Evolutionary conservation across 2,329 filamentous ascomycete species (phyloP).

Genomic region (Penicillium sp.): DNA sequence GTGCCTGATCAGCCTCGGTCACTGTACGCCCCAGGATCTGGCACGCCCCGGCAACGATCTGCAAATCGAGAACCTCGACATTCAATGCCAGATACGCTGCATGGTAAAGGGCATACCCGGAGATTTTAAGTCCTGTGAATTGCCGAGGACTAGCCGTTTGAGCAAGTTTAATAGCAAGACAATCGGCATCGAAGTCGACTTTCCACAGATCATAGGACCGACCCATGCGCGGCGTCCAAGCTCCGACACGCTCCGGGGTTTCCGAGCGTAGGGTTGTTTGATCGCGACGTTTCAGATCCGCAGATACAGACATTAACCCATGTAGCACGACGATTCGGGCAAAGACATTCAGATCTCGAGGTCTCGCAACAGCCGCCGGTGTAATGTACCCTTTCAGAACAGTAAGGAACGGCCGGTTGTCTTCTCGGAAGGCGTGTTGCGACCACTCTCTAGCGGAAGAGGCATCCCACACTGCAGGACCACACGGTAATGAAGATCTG

Average conservation of each 20-base stretch:
- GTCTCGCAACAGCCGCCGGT: constrained; percentile 38
- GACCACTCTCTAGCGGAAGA: constrained; percentile 53
- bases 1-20: constrained; percentile 51
- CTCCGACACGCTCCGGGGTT: constrained; percentile 37
- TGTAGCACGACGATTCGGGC: constrained; percentile 57
- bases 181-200: constrained; percentile 56
- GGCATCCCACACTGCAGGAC: constrained; percentile 58
- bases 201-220: constrained; percentile 59
- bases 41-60: constrained; percentile 60
- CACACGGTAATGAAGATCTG: constrained; percentile 55
- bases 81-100: constrained; percentile 57
- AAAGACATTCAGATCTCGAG: constrained; percentile 49
- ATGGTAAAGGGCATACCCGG: constrained; percentile 58
- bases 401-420: constrained; percentile 48
- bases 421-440: constrained; percentile 39
- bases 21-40: constrained; percentile 58
- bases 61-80: constrained; percentile 59
- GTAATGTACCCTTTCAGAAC: constrained; percentile 58
- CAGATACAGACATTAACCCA: constrained; percentile 61
- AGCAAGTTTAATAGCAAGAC: constrained; percentile 38
- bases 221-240: constrained; percentile 54
- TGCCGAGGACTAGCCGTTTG: constrained; percentile 35
- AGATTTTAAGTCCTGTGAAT: constrained; percentile 50
- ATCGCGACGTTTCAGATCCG: constrained; percentile 61
- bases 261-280: constrained; percentile 57